Evolutionary conservation across 2,329 filamentous ascomycete species (phyloP).

Genomic region (Penicillium sp.): DNA sequence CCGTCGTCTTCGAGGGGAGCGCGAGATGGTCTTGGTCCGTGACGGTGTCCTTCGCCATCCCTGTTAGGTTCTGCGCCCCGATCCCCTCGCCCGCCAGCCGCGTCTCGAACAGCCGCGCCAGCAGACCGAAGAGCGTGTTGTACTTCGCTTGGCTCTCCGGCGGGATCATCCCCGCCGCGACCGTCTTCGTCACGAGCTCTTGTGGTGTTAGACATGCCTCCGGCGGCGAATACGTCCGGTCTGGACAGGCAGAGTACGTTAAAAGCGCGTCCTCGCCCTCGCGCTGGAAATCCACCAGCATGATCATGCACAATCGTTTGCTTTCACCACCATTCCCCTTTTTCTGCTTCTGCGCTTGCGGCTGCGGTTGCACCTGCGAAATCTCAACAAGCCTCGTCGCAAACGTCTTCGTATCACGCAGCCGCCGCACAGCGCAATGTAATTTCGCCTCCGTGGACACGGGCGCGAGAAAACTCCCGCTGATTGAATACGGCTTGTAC

Average conservation of each 20-base stretch:
- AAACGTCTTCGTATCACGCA: slow-evolving; percentile 14
- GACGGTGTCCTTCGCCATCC: not conserved
- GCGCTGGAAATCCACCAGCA: not conserved
- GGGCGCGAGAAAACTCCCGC: slow-evolving; percentile 9
- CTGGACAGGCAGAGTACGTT: not conserved
- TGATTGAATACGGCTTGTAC: slow-evolving; percentile 9
- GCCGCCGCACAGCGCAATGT: not conserved
- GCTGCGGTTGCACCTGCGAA: slow-evolving; percentile 9
- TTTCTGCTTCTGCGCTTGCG: not conserved
- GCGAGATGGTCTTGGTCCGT: not conserved
- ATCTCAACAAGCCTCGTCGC: slow-evolving; percentile 10
- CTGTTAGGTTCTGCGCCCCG: slow-evolving; percentile 10
- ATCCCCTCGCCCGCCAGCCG: slow-evolving; percentile 11
- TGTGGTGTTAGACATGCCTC: not conserved
- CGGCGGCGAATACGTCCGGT: not conserved
- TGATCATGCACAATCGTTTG: not conserved
- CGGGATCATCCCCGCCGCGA: not conserved
- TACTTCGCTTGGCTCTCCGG: not conserved
- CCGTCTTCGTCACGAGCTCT: not conserved
- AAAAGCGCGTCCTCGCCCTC: not conserved
- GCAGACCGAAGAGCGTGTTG: slow-evolving; percentile 6
- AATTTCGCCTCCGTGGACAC: slow-evolving; percentile 1
- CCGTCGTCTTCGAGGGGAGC: slow-evolving; percentile 5
- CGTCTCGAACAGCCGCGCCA: slow-evolving; percentile 7
- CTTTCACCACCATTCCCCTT: not conserved